These are phyloP conservation scores for Venturia oleaginea DNA, from an alignment of 2,329 filamentous ascomycete species.

Conservation along the genomic window DNA sequence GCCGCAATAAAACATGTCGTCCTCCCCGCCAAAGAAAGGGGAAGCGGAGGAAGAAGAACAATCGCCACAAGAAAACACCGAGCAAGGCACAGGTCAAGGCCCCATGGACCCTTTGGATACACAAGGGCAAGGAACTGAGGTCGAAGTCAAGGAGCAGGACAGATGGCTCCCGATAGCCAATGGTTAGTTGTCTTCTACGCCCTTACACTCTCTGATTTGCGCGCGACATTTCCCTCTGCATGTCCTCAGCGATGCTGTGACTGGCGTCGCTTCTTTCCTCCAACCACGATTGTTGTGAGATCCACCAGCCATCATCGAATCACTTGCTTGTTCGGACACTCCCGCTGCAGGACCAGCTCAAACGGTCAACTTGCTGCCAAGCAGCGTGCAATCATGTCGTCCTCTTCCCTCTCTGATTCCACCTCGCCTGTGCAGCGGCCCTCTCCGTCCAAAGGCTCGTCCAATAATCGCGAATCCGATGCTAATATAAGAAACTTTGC, in stretches of 20 bases:
- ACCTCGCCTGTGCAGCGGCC: constrained; percentile 19
- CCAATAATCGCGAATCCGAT: constrained; percentile 40
- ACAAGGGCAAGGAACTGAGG: constrained; percentile 77
- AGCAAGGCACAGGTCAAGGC: constrained; percentile 41
- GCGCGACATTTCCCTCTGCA: constrained; percentile 25
- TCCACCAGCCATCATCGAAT: constrained; percentile 30
- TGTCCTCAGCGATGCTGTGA: constrained; percentile 29
- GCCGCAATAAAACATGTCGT: constrained; percentile 83
- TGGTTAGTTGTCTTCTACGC: constrained; percentile 61
- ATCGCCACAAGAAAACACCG: constrained; percentile 84
- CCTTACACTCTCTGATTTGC: constrained; percentile 29
- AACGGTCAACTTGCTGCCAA: constrained; percentile 33
- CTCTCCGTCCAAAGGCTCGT: constrained; percentile 10
- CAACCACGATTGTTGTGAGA: constrained; percentile 15
- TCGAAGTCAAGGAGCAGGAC: constrained; percentile 99
- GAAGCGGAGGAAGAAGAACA: constrained; percentile 61
- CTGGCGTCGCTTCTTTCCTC: constrained; percentile 38
- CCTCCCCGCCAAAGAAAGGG: constrained; percentile 76
- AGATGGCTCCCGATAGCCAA: constrained; percentile 99
- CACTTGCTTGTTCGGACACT: constrained; percentile 22
- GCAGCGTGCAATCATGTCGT: constrained; percentile 36
- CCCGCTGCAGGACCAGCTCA: constrained; percentile 15
- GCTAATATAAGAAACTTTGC: constrained; percentile 92
- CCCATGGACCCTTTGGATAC: constrained; percentile 80
- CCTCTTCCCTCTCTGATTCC: constrained; percentile 31